Percentiles rank a stretch among this genome's conserved stretches.
phyloP scores from a whole-genome alignment of 169 alveolate species.

The Cryptosporidium xiaoi region DNA sequence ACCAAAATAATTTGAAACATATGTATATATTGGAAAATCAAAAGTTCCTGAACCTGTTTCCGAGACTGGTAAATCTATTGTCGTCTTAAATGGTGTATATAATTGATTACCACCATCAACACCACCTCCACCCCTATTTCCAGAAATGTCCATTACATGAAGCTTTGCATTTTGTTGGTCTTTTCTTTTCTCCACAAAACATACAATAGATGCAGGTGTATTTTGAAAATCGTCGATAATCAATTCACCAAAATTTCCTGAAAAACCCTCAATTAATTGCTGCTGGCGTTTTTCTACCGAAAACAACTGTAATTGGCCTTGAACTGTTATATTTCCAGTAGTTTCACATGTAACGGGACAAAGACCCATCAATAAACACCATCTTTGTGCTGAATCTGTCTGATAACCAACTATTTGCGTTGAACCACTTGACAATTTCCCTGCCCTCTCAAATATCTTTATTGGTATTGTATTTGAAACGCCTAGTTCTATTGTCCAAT shows the following conservation, averaged over 20 bases:
- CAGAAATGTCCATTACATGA: conserved; percentile 93
- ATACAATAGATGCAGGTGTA: conserved; percentile 84
- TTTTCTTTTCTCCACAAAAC: conserved; percentile 94
- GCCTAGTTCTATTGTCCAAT: conserved; percentile 87
- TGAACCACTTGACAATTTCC: conserved; percentile 85
- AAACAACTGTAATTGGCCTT: conserved; percentile 94
- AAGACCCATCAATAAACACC: conserved; percentile 95
- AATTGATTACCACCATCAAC: conserved; percentile 43
- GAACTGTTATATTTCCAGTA: conserved; percentile 89
- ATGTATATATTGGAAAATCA: conserved; percentile 79
- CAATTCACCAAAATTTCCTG: conserved; percentile 93
- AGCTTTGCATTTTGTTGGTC: conserved; percentile 88
- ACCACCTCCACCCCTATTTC: conserved; percentile 76
- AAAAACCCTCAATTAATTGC: conserved; percentile 95
- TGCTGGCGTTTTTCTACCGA: conserved; percentile 91
- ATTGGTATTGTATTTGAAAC: conserved; percentile 85
- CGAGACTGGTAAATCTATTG: conserved; percentile 76
- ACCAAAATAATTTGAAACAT: conserved; percentile 58
- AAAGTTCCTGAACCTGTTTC: conserved; percentile 78
- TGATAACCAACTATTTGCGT: conserved; percentile 92
- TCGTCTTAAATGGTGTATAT: conserved; percentile 77
- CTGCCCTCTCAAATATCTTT: conserved; percentile 90
- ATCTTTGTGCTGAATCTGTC: conserved; percentile 87
- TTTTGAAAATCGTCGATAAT: conserved; percentile 84
- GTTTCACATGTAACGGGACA: conserved; percentile 82